A percentile compares a stretch with the other conserved stretches of the same genome.
Evolutionary conservation across 192 early-diverging fungal species (phyloP).

Genomic region (Lunasporangiospora selenospora): DNA sequence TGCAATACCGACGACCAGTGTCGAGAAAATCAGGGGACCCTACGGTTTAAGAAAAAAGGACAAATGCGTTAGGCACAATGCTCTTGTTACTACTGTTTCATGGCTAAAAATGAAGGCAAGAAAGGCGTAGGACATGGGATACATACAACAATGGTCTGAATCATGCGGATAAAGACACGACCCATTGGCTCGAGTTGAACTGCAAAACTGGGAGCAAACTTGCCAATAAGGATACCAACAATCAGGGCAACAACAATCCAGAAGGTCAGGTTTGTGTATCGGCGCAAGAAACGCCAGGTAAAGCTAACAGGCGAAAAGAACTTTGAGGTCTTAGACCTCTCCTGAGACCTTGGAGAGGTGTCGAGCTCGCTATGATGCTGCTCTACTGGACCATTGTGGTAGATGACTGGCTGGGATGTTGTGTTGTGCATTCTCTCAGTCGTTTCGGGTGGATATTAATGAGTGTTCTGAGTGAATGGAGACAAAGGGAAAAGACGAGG

Average conservation of each 20-base stretch:
- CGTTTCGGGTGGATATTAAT: too few relatives aligned
- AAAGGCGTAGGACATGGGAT: neutral
- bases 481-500: too few relatives aligned
- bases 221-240: conserved; percentile 57
- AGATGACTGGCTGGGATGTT: too few relatives aligned
- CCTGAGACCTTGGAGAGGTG: too few relatives aligned
- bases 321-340: too few relatives aligned
- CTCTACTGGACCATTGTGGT: too few relatives aligned
- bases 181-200: conserved; percentile 55
- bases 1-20: conserved; percentile 76
- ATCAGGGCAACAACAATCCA: conserved; percentile 59
- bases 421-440: too few relatives aligned
- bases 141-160: conserved; percentile 52
- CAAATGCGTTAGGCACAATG: neutral
- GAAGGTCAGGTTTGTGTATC: conserved; percentile 53
- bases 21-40: conserved; percentile 75
- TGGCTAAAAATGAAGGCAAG: neutral
- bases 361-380: too few relatives aligned
- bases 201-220: conserved; percentile 52
- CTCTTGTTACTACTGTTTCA: neutral
- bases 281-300: conserved; percentile 23
- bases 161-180: conserved; percentile 59
- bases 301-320: conserved; percentile 15
- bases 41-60: conserved; percentile 14
- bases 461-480: too few relatives aligned